Base-by-base conservation (phyloP, 2,329 filamentous ascomycete genomes). In the Neurospora sp. region DNA sequence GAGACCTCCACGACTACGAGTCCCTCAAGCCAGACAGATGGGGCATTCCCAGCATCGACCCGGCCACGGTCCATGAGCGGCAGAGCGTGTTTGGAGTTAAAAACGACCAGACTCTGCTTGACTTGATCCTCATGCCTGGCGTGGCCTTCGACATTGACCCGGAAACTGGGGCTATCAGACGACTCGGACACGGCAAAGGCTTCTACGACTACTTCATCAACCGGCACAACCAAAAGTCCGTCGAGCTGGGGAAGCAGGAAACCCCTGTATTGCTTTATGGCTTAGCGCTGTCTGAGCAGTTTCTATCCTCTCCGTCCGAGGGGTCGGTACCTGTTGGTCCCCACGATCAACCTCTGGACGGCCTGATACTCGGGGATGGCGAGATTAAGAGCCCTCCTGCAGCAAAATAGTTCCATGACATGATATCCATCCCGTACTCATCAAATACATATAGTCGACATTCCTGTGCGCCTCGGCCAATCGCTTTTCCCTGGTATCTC, bases 181-280 rank as follows among this genome's bases (percentile, higher is more conserved):
- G 96, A 75, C 85, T 98, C 23, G 96, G 96, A 52, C 96, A 99
- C 80, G 96, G 96, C 70, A 97, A 93, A 80, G 96, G 96, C 39
- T 99, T 97, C 82, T 99, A 99, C 83, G 96, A 99, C 82, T 91
- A 89, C 79, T 99, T 97, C 80, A 82, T 99, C 77, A 88, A 90
- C 76, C 88, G 90, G 74, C 97, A 94, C 76, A 79, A 82, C 68
- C 78, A 85, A 79, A 85, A 80, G 79, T 71, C 76, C 37, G 78
- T 78, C 67, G 74, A 76, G 66, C 73, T 80, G 66, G 77, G 78
- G 69, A 77, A 78, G 57, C 77, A 77, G 43, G 76, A 76, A 57
- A 77, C 78, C 69, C 78, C 82, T 76, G 79, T 87, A 77, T 81
- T 85, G 73, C 81, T 90, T 74, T 88, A 93, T 80, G 96, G 92